Base-by-base conservation (phyloP, 306 rosid genomes). In the Adenanthera pavonina region DNA sequence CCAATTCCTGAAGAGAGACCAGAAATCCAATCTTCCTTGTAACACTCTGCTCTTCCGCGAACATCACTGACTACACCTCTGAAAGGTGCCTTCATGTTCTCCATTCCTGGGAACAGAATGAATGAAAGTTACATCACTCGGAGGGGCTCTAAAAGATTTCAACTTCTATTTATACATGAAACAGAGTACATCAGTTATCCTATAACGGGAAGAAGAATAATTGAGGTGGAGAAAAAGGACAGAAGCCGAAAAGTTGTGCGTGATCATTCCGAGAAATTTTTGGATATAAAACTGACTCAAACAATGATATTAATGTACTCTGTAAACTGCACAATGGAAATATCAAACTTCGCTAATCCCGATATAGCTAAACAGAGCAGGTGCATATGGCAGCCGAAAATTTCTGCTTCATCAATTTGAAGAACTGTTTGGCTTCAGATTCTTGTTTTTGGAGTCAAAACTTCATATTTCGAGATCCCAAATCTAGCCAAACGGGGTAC, bases 11-110 rank as follows among this genome's bases (percentile, higher is more conserved):
- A 83, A 70, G 72, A 49, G 64, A 89, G 70, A 79, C 92, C 95
- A 53, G 66, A 79, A 78, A 61, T 46, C 98, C 98, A 94, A 86
- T 94, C 98, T 74, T 92, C 91, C 82, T 83, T 88, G 36, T 94
- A 94, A 81, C 85, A 87, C 66, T 77, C n/a, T 6, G 82, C 78
- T 89, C 98, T 89, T 87, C 90, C 92, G 65, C 80, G 77, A 80
- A 90, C 35, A 81, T 94, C 97, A 0, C 69, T 69, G 5, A 83
- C 79, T 73, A 91, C 82, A 57, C 97, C 97, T 69, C 85, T 85
- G 83, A 91, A 90, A 79, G 94, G 94, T 82, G 85, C 46, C 84
- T 70, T 85, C 8, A 89, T 49, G 74, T 59, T 74, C 86, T 85
- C 89, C 98, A 92, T 92, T 60, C 43, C 87, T 90, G 78, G 33